These are phyloP conservation scores for Boechera stricta DNA, from an alignment of 345 rosid genomes.

Conservation along the genomic window DNA sequence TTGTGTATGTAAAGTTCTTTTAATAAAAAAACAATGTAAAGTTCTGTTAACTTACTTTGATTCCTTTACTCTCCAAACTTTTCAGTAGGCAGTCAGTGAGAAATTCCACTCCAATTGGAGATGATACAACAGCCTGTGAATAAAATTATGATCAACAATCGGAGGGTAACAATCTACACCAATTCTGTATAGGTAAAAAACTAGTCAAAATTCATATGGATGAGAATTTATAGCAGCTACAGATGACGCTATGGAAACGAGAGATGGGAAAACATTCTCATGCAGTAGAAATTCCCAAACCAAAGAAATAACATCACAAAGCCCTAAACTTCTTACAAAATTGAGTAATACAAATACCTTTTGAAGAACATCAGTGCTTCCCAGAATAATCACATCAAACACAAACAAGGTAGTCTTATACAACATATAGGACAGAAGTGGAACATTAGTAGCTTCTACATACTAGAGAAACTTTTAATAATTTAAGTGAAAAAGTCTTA, in stretches of 20 bases:
- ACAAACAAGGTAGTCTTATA: conserved; percentile 20
- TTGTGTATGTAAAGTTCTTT: too few relatives aligned
- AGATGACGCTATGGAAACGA: conserved; percentile 8
- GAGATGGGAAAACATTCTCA: not conserved
- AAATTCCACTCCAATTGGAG: conserved; percentile 93
- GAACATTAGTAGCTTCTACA: conserved; percentile 24
- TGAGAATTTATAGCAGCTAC: conserved; percentile 1
- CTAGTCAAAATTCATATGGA: not conserved
- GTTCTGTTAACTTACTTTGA: conserved; percentile 59
- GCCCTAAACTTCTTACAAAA: not conserved
- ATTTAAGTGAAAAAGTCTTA: conserved; percentile 41
- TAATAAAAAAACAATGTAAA: not conserved
- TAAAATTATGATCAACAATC: conserved; percentile 28
- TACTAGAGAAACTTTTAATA: not conserved
- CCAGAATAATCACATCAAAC: conserved; percentile 10
- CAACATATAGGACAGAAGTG: conserved; percentile 21
- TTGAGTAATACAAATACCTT: conserved; percentile 58
- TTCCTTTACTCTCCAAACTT: conserved; percentile 97
- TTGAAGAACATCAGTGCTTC: conserved; percentile 67
- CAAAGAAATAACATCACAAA: conserved; percentile 5
- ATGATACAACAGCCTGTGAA: conserved; percentile 70
- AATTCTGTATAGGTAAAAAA: not conserved
- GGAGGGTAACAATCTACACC: conserved; percentile 4
- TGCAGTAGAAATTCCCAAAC: conserved; percentile 9
- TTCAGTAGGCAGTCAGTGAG: conserved; percentile 92